Evolutionary conservation across 345 rosid species (phyloP).

Genomic region (Cochlearia excelsa): DNA sequence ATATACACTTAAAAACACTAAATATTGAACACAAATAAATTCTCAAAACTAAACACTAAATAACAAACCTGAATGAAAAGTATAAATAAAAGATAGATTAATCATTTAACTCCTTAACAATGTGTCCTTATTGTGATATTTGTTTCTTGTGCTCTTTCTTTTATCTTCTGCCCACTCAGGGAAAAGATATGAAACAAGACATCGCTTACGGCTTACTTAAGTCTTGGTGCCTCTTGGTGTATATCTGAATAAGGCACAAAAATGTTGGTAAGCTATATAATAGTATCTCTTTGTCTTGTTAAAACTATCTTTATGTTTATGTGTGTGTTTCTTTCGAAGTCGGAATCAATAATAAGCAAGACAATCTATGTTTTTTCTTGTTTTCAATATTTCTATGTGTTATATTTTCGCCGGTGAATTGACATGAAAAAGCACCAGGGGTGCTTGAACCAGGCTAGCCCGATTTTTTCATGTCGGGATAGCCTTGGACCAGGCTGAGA

Average conservation of each 20-base stretch:
- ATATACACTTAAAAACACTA: too few species aligned
- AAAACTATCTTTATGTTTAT: constrained; percentile 38
- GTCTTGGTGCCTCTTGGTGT: constrained; percentile 17
- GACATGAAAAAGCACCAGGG: constrained; percentile 95
- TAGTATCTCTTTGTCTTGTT: constrained; percentile 37
- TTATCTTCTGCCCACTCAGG: constrained; percentile 19
- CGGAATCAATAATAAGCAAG: constrained; percentile 39
- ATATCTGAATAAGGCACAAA: constrained; percentile 19
- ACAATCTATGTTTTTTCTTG: constrained; percentile 13
- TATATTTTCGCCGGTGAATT: constrained; percentile 35
- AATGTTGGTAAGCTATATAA: constrained; percentile 52
- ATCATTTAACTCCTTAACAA: background rate
- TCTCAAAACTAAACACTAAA: too few species aligned
- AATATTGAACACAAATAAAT: too few species aligned
- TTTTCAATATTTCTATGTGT: constrained; percentile 19
- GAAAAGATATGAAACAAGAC: constrained; percentile 11
- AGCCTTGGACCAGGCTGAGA: constrained; percentile 80
- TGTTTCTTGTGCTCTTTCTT: constrained; percentile 2
- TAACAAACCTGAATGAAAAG: too few species aligned
- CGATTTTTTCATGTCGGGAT: constrained; percentile 19
- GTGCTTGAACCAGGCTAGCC: constrained; percentile 63
- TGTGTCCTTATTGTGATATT: background rate
- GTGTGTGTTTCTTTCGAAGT: constrained; percentile 24
- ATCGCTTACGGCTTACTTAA: constrained; percentile 25
- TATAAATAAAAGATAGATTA: too few species aligned